Evolutionary conservation across 2,329 filamentous ascomycete genomes (phyloP).

Genomic region (Neonectria faginata): DNA sequence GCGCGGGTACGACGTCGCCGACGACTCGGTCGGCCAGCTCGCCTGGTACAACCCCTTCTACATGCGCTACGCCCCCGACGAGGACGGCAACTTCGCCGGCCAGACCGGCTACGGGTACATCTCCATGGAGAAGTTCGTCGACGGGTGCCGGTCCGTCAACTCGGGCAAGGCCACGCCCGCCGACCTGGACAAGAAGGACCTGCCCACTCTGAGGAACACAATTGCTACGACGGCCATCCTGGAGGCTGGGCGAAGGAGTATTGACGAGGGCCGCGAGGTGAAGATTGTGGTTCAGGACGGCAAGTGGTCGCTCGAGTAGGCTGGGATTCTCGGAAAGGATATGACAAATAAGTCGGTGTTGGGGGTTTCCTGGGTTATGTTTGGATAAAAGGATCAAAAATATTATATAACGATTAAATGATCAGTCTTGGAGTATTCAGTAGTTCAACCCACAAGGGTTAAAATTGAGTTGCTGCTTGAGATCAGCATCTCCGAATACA

Average conservation of each 20-base stretch:
- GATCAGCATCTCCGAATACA: not conserved
- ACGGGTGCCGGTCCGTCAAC: conserved; percentile 84
- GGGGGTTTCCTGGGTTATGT: conserved; percentile 6
- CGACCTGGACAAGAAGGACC: conserved; percentile 80
- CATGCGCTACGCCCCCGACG: conserved; percentile 93
- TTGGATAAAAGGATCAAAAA: conserved; percentile 6
- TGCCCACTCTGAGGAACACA: conserved; percentile 90
- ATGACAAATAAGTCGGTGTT: conserved; percentile 8
- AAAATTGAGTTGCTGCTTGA: not conserved
- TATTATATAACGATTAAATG: not conserved
- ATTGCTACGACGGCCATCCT: conserved; percentile 92
- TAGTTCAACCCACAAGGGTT: not conserved
- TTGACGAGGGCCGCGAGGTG: conserved; percentile 85
- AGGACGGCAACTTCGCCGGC: conserved; percentile 93
- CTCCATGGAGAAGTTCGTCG: conserved; percentile 95
- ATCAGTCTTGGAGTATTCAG: not conserved
- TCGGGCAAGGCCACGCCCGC: conserved; percentile 77
- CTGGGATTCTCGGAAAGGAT: not conserved
- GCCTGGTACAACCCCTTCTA: conserved; percentile 96
- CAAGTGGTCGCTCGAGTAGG: conserved; percentile 73
- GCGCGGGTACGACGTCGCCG: conserved; percentile 93
- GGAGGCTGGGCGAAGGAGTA: conserved; percentile 84
- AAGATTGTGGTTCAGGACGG: conserved; percentile 76
- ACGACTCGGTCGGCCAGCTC: conserved; percentile 76
- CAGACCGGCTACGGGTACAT: conserved; percentile 95